Evolutionary conservation across 2,329 filamentous ascomycete genomes (phyloP).

Genomic region (Aureobasidium sp.): DNA sequence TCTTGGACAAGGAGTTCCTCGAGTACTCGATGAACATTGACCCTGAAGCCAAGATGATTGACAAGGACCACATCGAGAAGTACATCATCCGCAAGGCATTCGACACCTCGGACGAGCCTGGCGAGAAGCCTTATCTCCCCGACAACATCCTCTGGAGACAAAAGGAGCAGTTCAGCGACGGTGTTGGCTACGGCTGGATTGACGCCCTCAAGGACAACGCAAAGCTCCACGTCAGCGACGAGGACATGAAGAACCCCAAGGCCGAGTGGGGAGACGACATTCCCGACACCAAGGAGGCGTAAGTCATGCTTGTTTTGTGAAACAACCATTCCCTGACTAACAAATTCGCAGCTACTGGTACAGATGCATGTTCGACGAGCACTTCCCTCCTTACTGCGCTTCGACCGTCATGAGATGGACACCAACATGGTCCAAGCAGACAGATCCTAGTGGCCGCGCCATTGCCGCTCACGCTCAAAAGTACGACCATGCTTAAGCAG

Average conservation of each 20-base stretch:
- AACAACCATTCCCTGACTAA: not conserved
- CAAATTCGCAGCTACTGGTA: slow-evolving; percentile 72
- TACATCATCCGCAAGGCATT: slow-evolving; percentile 98
- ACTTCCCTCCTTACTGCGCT: slow-evolving; percentile 88
- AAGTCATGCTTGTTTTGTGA: slow-evolving; percentile 35
- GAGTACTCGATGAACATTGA: slow-evolving; percentile 91
- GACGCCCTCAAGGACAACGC: slow-evolving; percentile 94
- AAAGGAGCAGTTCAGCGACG: slow-evolving; percentile 99
- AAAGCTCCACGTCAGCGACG: slow-evolving; percentile 81
- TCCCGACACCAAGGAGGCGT: slow-evolving; percentile 94
- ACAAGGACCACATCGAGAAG: slow-evolving; percentile 82
- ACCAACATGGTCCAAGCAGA: slow-evolving; percentile 94
- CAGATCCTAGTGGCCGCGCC: slow-evolving; percentile 78
- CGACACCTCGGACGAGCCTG: slow-evolving; percentile 82
- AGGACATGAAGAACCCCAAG: slow-evolving; percentile 98
- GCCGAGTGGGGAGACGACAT: slow-evolving; percentile 89
- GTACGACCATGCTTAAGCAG: slow-evolving; percentile 23
- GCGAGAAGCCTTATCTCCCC: slow-evolving; percentile 78
- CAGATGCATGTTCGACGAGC: slow-evolving; percentile 96
- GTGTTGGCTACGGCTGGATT: slow-evolving; percentile 98
- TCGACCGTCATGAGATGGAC: slow-evolving; percentile 94
- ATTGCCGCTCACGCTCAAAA: slow-evolving; percentile 31
- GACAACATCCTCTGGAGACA: slow-evolving; percentile 95
- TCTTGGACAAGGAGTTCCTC: slow-evolving; percentile 96
- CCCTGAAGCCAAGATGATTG: slow-evolving; percentile 93